Percentiles rank a stretch among this genome's conserved stretches.
Conservation (phyloP, 768 basidiomycete genomes). For the Podaxis sp. region DNA sequence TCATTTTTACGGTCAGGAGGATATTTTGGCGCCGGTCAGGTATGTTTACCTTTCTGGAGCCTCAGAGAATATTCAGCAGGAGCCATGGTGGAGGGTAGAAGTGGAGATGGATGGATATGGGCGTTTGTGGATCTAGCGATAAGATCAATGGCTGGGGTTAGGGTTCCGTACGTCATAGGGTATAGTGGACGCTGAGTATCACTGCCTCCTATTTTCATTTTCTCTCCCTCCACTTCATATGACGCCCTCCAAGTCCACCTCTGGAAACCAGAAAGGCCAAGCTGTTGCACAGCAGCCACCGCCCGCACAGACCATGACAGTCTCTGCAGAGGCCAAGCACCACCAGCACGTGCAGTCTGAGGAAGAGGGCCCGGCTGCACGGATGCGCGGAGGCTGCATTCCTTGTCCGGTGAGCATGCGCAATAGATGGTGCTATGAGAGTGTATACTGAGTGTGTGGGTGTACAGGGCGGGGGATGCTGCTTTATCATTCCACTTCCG, state of each 20-base stretch:
- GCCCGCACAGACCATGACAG: constrained; percentile 15
- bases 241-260: not conserved
- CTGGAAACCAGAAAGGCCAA: not conserved
- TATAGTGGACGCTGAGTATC: not conserved
- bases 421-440: not conserved
- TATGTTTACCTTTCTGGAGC: constrained; percentile 49
- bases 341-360: constrained; percentile 13
- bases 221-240: not conserved
- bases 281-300: constrained; percentile 18
- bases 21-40: too few relatives aligned
- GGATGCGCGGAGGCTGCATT: constrained; percentile 27
- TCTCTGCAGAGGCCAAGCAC: constrained; percentile 8
- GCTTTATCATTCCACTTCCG: constrained; percentile 34
- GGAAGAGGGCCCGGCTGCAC: constrained; percentile 16
- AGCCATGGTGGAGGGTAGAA: constrained; percentile 29
- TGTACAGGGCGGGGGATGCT: constrained; percentile 31
- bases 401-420: constrained; percentile 23
- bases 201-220: not conserved
- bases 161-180: constrained; percentile 10
- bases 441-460: constrained; percentile 1
- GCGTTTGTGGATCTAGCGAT: constrained; percentile 10
- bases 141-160: constrained; percentile 15
- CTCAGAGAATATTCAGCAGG: constrained; percentile 52
- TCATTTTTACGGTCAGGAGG: not conserved
- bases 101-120: constrained; percentile 12